phyloP scores from a whole-genome alignment of 2,329 filamentous ascomycete species.

The Colletotrichum trifolii region DNA sequence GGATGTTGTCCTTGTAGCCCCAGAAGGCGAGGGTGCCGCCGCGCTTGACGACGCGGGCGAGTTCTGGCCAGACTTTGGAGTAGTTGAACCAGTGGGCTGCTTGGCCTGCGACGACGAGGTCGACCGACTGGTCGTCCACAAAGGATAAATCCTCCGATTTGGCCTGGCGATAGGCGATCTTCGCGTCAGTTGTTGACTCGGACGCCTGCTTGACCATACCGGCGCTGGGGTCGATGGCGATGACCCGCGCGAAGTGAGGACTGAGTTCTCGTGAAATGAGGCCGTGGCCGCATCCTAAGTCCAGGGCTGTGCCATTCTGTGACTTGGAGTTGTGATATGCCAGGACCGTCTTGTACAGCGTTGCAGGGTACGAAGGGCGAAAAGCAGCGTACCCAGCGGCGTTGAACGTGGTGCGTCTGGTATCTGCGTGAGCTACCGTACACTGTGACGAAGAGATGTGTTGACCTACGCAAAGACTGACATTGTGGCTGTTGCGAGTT shows the following conservation, averaged over 20 bases:
- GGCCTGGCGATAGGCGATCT: conserved; percentile 61
- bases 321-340: conserved; percentile 59
- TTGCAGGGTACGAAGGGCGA: conserved; percentile 67
- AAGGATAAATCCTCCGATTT: conserved; percentile 66
- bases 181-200: conserved; percentile 51
- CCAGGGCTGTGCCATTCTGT: conserved; percentile 53
- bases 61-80: conserved; percentile 62
- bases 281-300: conserved; percentile 74
- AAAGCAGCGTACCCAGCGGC: conserved; percentile 69
- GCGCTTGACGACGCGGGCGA: conserved; percentile 62
- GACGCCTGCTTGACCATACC: conserved; percentile 67
- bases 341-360: conserved; percentile 65
- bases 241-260: conserved; percentile 60
- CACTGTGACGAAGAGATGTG: neutral
- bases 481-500: conserved; percentile 46
- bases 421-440: conserved; percentile 47
- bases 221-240: conserved; percentile 67
- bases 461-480: conserved; percentile 59
- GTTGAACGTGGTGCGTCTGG: conserved; percentile 67
- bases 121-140: conserved; percentile 59
- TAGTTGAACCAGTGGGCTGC: conserved; percentile 77
- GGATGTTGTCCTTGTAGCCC: conserved; percentile 73
- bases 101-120: conserved; percentile 64
- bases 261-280: conserved; percentile 65
- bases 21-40: conserved; percentile 72